Evolutionary conservation across 768 basidiomycete genomes (phyloP).

Genomic region (Hemileccinum rubropunctum): DNA sequence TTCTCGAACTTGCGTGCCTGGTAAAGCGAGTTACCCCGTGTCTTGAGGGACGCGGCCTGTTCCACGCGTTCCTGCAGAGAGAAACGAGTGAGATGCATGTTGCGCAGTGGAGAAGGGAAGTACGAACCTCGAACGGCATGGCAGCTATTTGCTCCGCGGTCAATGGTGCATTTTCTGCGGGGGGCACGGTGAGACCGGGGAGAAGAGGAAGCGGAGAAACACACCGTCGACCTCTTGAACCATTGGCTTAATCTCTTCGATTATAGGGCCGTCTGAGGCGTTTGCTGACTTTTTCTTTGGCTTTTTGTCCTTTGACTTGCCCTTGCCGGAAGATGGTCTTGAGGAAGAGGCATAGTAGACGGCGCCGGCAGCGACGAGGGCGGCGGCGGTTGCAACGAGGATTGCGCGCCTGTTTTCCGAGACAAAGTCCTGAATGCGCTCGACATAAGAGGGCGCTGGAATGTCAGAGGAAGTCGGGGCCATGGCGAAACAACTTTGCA

Average conservation of each 20-base stretch:
- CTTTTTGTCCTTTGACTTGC: constrained; percentile 46
- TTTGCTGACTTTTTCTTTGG: constrained; percentile 55
- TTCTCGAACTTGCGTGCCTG: constrained; percentile 54
- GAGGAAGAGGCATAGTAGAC: constrained; percentile 63
- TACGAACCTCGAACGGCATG: constrained; percentile 55
- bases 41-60: constrained; percentile 62
- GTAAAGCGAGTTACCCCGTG: constrained; percentile 71
- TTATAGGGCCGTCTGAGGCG: constrained; percentile 66
- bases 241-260: constrained; percentile 69
- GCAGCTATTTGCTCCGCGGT: constrained; percentile 54
- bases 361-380: constrained; percentile 66
- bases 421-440: constrained; percentile 67
- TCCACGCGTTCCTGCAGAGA: constrained; percentile 56
- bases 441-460: constrained; percentile 38
- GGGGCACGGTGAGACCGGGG: constrained; percentile 5
- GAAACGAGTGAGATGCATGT: constrained; percentile 11
- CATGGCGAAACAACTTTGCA: constrained; percentile 13
- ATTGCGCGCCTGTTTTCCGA: constrained; percentile 78
- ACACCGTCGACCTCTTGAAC: constrained; percentile 34
- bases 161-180: constrained; percentile 41
- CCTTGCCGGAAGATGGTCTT: constrained; percentile 38
- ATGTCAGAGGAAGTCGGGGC: constrained; percentile 15
- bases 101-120: not conserved
- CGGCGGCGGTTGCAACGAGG: constrained; percentile 69
- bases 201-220: constrained; percentile 1